Conservation (phyloP, 208 protist genomes). For the Leishmania lainsoni region DNA sequence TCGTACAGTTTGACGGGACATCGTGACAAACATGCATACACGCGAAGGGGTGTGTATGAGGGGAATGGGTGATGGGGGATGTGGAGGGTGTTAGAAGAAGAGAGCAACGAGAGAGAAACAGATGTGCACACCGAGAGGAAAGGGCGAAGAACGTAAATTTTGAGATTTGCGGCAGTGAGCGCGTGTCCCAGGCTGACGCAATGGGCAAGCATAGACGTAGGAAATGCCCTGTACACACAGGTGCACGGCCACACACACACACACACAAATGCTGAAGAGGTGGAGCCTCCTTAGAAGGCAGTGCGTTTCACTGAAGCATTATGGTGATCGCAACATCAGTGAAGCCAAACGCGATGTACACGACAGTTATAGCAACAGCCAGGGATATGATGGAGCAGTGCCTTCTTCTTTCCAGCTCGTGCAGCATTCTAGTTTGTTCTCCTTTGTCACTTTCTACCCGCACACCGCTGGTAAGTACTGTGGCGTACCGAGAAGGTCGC, state of each 20-base stretch:
- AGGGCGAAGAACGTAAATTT: background rate
- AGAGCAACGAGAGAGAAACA: no score
- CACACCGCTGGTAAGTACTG: background rate
- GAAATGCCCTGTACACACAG: background rate
- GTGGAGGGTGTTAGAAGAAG: background rate
- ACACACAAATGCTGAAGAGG: background rate
- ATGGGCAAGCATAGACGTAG: background rate
- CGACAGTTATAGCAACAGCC: background rate
- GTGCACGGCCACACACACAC: background rate
- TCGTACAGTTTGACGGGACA: no score
- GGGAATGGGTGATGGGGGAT: background rate
- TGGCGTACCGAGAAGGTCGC: no score
- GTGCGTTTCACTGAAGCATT: no score
- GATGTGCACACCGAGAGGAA: background rate
- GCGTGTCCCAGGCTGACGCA: background rate
- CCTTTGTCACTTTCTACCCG: background rate
- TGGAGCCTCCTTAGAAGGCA: background rate
- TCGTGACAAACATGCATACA: background rate
- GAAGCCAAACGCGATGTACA: background rate
- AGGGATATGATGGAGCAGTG: background rate
- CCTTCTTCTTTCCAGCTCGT: no score
- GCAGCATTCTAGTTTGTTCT: no score
- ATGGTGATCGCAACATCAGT: background rate
- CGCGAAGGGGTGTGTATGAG: background rate
- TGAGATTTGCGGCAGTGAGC: background rate